A percentile compares a stretch with the other conserved stretches of the same genome.
These are phyloP conservation scores for Clarireedia homoeocarpa DNA, from an alignment of 2,329 filamentous ascomycete genomes.

Conservation along the genomic window DNA sequence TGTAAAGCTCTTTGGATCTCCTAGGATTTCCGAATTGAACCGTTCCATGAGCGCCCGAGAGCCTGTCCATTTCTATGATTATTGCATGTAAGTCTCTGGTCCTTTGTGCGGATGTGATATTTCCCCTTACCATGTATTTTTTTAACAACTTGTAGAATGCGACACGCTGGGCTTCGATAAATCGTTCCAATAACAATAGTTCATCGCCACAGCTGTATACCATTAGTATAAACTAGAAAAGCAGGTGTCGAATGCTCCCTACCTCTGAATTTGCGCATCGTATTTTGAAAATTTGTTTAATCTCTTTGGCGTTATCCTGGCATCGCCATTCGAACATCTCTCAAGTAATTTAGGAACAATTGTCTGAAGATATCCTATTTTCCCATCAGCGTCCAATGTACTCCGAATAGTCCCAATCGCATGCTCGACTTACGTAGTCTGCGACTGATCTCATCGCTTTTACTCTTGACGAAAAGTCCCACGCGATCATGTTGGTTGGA, in stretches of 20 bases:
- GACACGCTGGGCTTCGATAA: slow-evolving; percentile 63
- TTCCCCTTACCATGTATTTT: slow-evolving; percentile 59
- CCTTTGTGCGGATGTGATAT: background rate
- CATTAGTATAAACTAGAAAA: slow-evolving; percentile 8
- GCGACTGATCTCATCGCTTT: slow-evolving; percentile 67
- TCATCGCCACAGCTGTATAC: slow-evolving; percentile 56
- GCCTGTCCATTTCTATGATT: slow-evolving; percentile 67
- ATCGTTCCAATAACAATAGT: slow-evolving; percentile 61
- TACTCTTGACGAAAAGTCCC: slow-evolving; percentile 70
- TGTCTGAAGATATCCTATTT: slow-evolving; percentile 21
- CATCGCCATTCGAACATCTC: slow-evolving; percentile 19
- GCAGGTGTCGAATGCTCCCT: background rate
- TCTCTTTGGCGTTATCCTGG: slow-evolving; percentile 22
- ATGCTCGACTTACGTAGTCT: slow-evolving; percentile 49
- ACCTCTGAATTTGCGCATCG: slow-evolving; percentile 26
- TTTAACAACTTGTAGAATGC: slow-evolving; percentile 79
- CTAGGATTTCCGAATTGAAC: slow-evolving; percentile 60
- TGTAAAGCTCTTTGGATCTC: slow-evolving; percentile 63
- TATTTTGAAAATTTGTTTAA: slow-evolving; percentile 25
- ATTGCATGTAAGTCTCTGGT: background rate
- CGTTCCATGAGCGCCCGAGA: slow-evolving; percentile 56
- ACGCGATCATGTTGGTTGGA: slow-evolving; percentile 68
- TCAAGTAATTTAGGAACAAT: slow-evolving; percentile 20
- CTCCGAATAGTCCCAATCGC: background rate
- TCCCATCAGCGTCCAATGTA: slow-evolving; percentile 6